A percentile compares a stretch with the other conserved stretches of the same genome.
Conservation (phyloP, 1,284 basidiomycete species). For the Termitomyces sp. region DNA sequence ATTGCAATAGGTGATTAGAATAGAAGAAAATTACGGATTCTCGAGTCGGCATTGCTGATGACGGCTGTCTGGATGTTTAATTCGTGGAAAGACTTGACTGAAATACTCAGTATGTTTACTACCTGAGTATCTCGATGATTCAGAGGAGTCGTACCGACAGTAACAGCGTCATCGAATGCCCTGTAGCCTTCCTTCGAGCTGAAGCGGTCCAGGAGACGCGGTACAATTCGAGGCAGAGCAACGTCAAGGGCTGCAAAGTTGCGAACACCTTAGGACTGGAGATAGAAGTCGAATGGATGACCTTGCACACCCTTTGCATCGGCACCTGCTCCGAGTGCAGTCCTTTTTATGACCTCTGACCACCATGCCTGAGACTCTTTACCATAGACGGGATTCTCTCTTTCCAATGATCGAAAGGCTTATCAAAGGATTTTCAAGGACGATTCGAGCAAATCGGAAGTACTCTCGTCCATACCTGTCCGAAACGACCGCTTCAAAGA, state of each 20-base stretch:
- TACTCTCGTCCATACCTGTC: slow-evolving; percentile 35
- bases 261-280: not conserved
- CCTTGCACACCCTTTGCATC: slow-evolving; percentile 42
- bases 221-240: slow-evolving; percentile 48
- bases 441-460: not conserved
- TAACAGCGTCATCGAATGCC: slow-evolving; percentile 58
- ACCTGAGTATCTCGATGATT: not conserved
- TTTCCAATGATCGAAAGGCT: slow-evolving; percentile 65
- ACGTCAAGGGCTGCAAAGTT: slow-evolving; percentile 43
- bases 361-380: slow-evolving; percentile 60
- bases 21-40: slow-evolving; percentile 51
- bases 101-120: not conserved
- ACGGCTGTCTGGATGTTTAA: slow-evolving; percentile 50
- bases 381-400: slow-evolving; percentile 47
- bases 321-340: slow-evolving; percentile 69
- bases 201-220: slow-evolving; percentile 56
- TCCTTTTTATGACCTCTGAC: slow-evolving; percentile 65
- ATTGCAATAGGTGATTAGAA: not conserved
- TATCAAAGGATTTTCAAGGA: not conserved
- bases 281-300: not conserved
- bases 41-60: slow-evolving; percentile 65
- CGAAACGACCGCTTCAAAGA: slow-evolving; percentile 63
- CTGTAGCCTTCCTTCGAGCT: slow-evolving; percentile 66
- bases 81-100: slow-evolving; percentile 45
- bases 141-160: slow-evolving; percentile 54